Percentiles rank a stretch among this genome's conserved stretches.
Conservation (phyloP, 1,284 basidiomycete species). For the Ceratorhiza oryzae-sativae region DNA sequence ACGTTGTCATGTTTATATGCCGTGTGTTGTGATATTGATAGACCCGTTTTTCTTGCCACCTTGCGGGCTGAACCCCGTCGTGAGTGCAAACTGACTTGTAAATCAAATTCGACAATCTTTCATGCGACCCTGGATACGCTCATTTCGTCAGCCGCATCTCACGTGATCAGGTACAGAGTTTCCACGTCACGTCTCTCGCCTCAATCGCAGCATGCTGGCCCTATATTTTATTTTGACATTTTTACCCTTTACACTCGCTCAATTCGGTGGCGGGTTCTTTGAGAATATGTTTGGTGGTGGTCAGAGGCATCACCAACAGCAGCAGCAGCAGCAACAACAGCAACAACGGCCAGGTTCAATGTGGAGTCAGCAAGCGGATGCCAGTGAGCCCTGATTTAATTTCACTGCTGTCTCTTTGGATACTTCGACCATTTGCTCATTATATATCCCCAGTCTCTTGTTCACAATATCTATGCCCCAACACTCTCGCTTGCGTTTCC, state of each 20-base stretch:
- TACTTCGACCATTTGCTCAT: not conserved
- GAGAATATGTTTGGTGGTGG: slow-evolving; percentile 38
- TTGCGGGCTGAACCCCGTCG: not conserved
- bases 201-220: slow-evolving; percentile 10
- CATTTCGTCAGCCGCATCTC: not conserved
- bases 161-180: slow-evolving; percentile 27
- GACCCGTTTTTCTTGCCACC: not conserved
- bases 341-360: slow-evolving; percentile 24
- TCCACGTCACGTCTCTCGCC: slow-evolving; percentile 30
- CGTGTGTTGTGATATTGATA: not conserved
- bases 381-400: slow-evolving; percentile 23
- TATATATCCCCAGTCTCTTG: slow-evolving; percentile 41
- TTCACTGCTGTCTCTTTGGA: not conserved
- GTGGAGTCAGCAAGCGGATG: slow-evolving; percentile 41
- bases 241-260: slow-evolving; percentile 38
- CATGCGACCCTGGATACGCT: slow-evolving; percentile 14
- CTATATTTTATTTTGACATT: slow-evolving; percentile 26
- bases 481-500: slow-evolving; percentile 42
- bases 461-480: slow-evolving; percentile 41
- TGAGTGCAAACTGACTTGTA: not conserved
- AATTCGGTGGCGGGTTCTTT: slow-evolving; percentile 42
- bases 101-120: slow-evolving; percentile 30
- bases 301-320: slow-evolving; percentile 36
- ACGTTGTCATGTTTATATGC: slow-evolving; percentile 18
- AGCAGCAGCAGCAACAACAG: slow-evolving; percentile 14